Evolutionary conservation across 2,329 filamentous ascomycete species (phyloP).

Genomic region (Penicillium crustosum): DNA sequence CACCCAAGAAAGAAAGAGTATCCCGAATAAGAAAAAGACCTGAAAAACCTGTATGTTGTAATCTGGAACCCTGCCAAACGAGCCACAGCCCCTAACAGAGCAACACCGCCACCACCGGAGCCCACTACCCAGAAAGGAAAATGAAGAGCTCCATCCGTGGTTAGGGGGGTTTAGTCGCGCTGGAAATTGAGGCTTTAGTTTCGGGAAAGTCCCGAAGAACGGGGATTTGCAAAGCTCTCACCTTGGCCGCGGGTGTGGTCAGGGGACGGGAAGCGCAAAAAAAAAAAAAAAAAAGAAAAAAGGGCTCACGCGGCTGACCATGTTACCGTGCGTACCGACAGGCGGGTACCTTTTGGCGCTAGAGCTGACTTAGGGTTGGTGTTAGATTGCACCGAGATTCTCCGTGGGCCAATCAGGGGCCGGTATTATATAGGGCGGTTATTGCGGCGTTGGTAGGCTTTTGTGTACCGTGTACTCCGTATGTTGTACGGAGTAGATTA

Average conservation of each 20-base stretch:
- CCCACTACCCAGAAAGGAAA: background rate
- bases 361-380: conserved; percentile 1
- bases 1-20: background rate
- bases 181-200: background rate
- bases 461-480: too few relatives aligned
- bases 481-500: background rate
- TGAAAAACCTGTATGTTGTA: background rate
- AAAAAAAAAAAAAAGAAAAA: background rate
- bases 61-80: background rate
- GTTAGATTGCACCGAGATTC: conserved; percentile 22
- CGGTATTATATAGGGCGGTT: background rate
- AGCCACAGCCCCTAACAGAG: background rate
- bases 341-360: conserved; percentile 19
- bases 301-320: background rate
- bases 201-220: background rate
- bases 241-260: background rate
- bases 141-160: background rate
- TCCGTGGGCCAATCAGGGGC: conserved; percentile 22
- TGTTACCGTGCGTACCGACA: conserved; percentile 9
- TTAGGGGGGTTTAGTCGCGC: too few relatives aligned
- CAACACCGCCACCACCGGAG: background rate
- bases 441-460: background rate
- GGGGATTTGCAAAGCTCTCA: background rate
- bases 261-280: background rate
- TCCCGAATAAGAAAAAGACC: background rate